Base-by-base conservation (phyloP, 306 rosid genomes). In the Sicyos baderoa region DNA sequence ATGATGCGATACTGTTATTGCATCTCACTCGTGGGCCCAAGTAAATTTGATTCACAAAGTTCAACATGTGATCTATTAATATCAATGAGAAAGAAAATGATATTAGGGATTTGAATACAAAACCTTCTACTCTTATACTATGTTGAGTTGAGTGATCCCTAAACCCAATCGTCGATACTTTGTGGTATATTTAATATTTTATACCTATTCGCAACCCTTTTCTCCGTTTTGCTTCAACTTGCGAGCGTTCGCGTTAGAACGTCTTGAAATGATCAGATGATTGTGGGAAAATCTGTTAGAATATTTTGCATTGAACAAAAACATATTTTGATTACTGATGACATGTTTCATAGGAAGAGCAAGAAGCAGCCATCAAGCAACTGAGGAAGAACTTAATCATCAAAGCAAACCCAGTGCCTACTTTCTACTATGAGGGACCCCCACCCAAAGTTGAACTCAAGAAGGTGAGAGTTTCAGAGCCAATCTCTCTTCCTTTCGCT, bases 391-490 rank as follows among this genome's bases (percentile, higher is more conserved):
- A 57, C 76, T 81, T 94, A 86, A 86, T 94, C 76, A 77, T 94
- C 72, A 94, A 84, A 82, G 99, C 99, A 72, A 94, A 94, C 10
- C 97, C 99, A 32, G 95, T 94, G 6, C 99, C 99, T 73, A 90
- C 76, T 83, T 94, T 94, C 86, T 90, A 90, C 81, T 90, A 94
- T 23, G 95, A 94, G 75, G 85, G 78, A 0, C 96, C 97, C 61
- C 97, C 99, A 54, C 95, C 95, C 19, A 94, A 80, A 91, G 40
- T 57, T 64, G 96, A 82, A 75, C 91, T 78, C 65, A 94, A 90
- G 86, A 94, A 94, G 97, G 99, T 94, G 83, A 58, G 69, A 9
- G 42, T 27, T 45, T n/a, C 19, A 44, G 1, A n/a, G 17, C 7
- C 44, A 23, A 19, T 13, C 54, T 42, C 18, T 72, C 62, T 45